Evolutionary conservation across 208 protist genomes (phyloP).

Genomic region (Acanthamoeba castellanii): DNA sequence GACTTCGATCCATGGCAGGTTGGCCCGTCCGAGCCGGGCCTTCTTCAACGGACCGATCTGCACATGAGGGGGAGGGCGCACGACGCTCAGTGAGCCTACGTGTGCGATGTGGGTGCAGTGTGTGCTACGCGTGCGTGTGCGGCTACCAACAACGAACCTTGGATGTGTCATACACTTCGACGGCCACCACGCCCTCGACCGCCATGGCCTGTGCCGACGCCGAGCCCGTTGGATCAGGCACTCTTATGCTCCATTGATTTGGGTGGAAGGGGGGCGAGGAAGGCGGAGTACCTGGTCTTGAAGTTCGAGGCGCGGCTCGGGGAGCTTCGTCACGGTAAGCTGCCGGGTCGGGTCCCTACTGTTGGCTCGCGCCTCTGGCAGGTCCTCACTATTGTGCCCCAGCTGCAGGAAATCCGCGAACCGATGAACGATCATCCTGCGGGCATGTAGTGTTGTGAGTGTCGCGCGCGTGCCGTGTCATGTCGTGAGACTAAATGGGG

Average conservation of each 20-base stretch:
- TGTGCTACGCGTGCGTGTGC: background rate
- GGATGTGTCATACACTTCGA: constrained; percentile 42
- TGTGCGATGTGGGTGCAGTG: background rate
- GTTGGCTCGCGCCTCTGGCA: background rate
- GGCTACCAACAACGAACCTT: background rate
- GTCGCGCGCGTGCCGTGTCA: too few relatives aligned
- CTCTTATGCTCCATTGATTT: too few relatives aligned
- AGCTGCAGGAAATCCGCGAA: background rate
- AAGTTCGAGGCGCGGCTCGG: background rate
- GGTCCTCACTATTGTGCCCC: background rate
- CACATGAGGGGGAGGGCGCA: too few relatives aligned
- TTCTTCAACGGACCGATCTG: background rate
- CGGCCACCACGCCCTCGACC: background rate
- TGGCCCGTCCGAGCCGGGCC: background rate
- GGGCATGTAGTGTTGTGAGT: background rate
- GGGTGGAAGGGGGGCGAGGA: background rate
- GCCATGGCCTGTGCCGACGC: background rate
- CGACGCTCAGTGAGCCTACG: background rate
- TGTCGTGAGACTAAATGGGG: too few relatives aligned
- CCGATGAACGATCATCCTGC: background rate
- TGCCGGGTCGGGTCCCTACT: background rate
- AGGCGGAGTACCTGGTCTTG: background rate
- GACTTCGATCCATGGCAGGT: constrained; percentile 30
- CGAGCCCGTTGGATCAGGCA: background rate
- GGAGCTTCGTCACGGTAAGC: background rate